Evolutionary conservation across 2,329 filamentous ascomycete genomes (phyloP), one percentile per base, ranked within the genome.

Genomic region (Magnaporthiopsis rhizophila): DNA sequence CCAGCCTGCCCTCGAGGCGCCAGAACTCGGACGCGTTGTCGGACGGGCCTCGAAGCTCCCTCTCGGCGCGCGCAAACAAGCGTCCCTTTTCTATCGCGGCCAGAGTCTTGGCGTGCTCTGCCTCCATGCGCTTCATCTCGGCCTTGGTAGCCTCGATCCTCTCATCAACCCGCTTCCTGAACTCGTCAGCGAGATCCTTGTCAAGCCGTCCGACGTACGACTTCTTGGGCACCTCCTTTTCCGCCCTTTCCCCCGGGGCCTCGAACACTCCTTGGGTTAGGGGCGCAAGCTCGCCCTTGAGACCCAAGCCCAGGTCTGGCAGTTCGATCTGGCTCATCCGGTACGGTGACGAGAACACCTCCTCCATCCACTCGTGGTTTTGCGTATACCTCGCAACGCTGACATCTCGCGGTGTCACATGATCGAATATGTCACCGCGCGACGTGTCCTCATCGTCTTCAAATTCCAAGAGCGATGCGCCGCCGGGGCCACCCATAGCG

Each of bases 291-390:
- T 93, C 90, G 53, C 95, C 95, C 75, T 88, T 90, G 62, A 90
- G 83, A 4, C 95, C 95, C 12, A 98, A 80, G 0, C 92, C 92
- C 45, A 98, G 84, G 73, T 97, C 93, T 3, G 92, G 86, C 0
- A 94, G 92, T 11, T 89, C 86, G 65, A 99, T 96, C 73, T 96
- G 91, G 62, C 84, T 85, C 67, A 94, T 89, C 30, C 89, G 83
- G 73, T 97, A 97, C 0, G 93, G 92, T 1, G 94, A 98, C 0
- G 90, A 91, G 64, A 98, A 85, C 34, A 99, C 88, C 76, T 99
- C 94, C 72, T 98, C 95, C 91, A 99, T 97, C 95, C 94, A 98
- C 74, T 97, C 92, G 71, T 99, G 94, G 71, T 99, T 96, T 73
- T 97, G 92, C 73, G 89, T 89, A 75, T 97, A 99, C 64, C 95